Percentiles rank a stretch among this genome's conserved stretches.
Conservation (phyloP, 768 basidiomycete genomes). For the Pleurotus cornucopiae region DNA sequence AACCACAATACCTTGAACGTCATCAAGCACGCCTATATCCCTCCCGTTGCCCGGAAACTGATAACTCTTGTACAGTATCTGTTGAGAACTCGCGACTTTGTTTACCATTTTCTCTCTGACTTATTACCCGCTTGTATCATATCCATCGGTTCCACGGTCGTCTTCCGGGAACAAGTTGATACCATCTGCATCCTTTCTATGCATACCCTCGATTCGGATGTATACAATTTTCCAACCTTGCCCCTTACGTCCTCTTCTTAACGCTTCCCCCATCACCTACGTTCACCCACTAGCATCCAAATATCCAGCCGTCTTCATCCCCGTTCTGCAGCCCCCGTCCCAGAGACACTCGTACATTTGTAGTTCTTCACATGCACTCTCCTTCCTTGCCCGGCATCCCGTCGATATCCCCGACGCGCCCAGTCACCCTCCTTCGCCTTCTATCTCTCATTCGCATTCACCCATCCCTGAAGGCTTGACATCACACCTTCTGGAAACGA, state of each 20-base stretch:
- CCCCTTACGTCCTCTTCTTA: background rate
- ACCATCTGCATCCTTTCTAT: constrained; percentile 7
- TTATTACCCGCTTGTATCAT: constrained; percentile 5
- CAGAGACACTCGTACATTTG: constrained; percentile 3
- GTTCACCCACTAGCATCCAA: background rate
- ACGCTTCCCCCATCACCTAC: background rate
- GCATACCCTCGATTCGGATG: constrained; percentile 9
- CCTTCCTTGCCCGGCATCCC: background rate
- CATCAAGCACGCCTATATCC: background rate
- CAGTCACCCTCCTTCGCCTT: background rate
- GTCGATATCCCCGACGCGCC: background rate
- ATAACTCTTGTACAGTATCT: background rate
- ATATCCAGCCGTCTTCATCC: background rate
- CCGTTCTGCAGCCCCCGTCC: background rate
- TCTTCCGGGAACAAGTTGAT: background rate
- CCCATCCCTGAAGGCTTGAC: background rate
- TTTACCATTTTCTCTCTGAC: background rate
- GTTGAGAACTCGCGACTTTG: background rate
- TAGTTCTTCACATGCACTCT: constrained; percentile 2
- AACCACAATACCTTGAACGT: background rate
- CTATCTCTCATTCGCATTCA: background rate
- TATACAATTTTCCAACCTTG: background rate
- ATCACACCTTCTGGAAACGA: background rate
- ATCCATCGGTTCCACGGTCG: background rate
- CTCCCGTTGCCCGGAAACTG: too few species aligned